Base-by-base conservation (phyloP, 345 rosid genomes). In the Syzygium grande region DNA sequence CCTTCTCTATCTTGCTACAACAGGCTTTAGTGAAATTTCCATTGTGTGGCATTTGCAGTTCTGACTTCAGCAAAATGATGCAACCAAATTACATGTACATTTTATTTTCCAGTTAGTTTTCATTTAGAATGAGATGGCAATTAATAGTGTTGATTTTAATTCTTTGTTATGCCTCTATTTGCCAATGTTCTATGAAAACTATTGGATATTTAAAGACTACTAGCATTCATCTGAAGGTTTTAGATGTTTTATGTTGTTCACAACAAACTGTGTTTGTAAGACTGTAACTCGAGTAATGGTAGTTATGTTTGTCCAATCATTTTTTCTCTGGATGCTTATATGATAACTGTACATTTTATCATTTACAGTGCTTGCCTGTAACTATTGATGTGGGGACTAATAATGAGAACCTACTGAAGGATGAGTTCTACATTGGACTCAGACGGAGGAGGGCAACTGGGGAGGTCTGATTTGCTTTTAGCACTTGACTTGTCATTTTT, bases 361-460 rank as follows among this genome's bases (percentile, higher is more conserved):
- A 7, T 91, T 89, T 87, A 84, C 94, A 97, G 99, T 97, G 99
- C 91, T 93, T 97, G 89, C 99, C 99, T 78, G 88, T 97, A 46
- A 97, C 99, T 55, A 96, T 97, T 89, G 99, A 97, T 92, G 99
- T 97, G 83, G 99, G 99, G 84, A 97, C 99, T 85, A 97, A 97
- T 93, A 97, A 97, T 54, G 98, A 96, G 94, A 87, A 90, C 87
- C 90, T 97, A 89, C 88, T 97, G 90, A 93, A 96, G 78, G 98
- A 97, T 73, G 99, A 97, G 93, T 97, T 95, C 89, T 97, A 97
- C 90, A 96, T 97, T 52, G 99, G 99, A 87, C 97, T 97, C 85
- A 94, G 97, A 92, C 99, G 91, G 92, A 95, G 95, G 93, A 93
- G 99, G 89, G 99, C 99, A 86, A 95, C 96, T 86, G 99, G 99